These are phyloP conservation scores for Pseudopithomyces maydicus DNA, from an alignment of 2,329 filamentous ascomycete genomes.

Conservation along the genomic window DNA sequence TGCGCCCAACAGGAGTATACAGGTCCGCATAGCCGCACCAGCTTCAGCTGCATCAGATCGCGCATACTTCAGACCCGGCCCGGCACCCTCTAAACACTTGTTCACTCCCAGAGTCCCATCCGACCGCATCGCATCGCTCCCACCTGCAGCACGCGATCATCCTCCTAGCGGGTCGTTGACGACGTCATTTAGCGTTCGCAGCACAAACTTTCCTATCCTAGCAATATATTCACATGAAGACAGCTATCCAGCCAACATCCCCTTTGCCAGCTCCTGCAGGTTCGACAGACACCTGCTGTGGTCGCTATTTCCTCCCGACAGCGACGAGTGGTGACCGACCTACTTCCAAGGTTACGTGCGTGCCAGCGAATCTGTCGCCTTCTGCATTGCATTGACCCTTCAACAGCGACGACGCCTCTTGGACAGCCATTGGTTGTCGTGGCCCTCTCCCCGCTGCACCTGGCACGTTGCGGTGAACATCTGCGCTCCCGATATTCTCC, in stretches of 20 bases:
- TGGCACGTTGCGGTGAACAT: not conserved
- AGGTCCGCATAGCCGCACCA: constrained; percentile 12
- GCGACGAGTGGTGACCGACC: constrained; percentile 10
- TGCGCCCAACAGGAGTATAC: constrained; percentile 5
- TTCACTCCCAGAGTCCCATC: constrained; percentile 2
- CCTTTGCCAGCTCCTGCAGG: constrained; percentile 13
- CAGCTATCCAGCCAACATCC: constrained; percentile 13
- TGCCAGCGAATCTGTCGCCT: not conserved
- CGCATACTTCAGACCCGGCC: not conserved
- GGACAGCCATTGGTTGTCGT: not conserved
- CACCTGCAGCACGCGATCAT: constrained; percentile 7
- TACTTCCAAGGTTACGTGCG: not conserved
- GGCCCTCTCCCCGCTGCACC: not conserved
- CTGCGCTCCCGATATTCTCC: constrained; percentile 21
- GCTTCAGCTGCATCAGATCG: constrained; percentile 4
- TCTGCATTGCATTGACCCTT: not conserved
- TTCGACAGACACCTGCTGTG: constrained; percentile 16
- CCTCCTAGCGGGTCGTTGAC: constrained; percentile 6
- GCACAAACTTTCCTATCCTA: not conserved
- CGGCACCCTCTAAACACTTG: not conserved
- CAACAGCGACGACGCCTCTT: not conserved
- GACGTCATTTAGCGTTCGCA: constrained; percentile 18
- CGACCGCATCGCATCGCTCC: not conserved
- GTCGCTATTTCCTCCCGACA: constrained; percentile 12
- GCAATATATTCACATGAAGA: constrained; percentile 25